phyloP scores from a whole-genome alignment of 75 land plant species.

The Picea sitchensis region DNA sequence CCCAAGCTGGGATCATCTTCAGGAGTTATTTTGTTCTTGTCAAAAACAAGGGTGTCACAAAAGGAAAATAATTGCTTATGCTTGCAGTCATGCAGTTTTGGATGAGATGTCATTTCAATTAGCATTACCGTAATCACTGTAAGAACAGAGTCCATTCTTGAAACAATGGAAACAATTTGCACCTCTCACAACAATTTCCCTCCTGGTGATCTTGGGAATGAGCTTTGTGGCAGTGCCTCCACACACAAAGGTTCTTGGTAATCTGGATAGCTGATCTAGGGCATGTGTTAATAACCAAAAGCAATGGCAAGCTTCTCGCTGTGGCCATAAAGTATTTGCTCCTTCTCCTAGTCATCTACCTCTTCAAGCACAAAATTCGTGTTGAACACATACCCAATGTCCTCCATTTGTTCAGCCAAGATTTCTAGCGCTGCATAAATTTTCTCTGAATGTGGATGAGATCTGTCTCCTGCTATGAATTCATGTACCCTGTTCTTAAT shows the following conservation, averaged over 20 bases:
- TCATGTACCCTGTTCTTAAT: slow-evolving; percentile 11
- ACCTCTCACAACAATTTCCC: slow-evolving; percentile 21
- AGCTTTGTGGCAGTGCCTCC: slow-evolving; percentile 19
- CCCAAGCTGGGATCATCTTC: too few relatives aligned
- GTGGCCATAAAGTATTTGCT: slow-evolving; percentile 10
- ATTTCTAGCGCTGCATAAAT: slow-evolving; percentile 19
- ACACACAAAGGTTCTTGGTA: slow-evolving; percentile 15
- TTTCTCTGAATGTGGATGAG: slow-evolving; percentile 17
- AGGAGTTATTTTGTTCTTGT: too few relatives aligned
- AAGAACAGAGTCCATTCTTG: slow-evolving; percentile 18
- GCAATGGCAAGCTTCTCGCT: slow-evolving; percentile 26
- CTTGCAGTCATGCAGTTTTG: neutral
- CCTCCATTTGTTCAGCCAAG: slow-evolving; percentile 9
- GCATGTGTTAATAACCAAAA: slow-evolving; percentile 13
- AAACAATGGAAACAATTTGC: slow-evolving; percentile 18
- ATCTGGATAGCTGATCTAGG: slow-evolving; percentile 4
- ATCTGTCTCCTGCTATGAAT: slow-evolving; percentile 23
- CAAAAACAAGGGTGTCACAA: neutral
- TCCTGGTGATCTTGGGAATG: slow-evolving; percentile 6
- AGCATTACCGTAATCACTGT: slow-evolving; percentile 16
- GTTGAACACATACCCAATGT: slow-evolving; percentile 20
- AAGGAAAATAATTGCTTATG: neutral
- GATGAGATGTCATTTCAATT: neutral
- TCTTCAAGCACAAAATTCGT: slow-evolving; percentile 17
- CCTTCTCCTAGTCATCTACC: slow-evolving; percentile 16